Conservation (phyloP, 2,329 filamentous ascomycete genomes). For the Ilyonectria mors-panacis region DNA sequence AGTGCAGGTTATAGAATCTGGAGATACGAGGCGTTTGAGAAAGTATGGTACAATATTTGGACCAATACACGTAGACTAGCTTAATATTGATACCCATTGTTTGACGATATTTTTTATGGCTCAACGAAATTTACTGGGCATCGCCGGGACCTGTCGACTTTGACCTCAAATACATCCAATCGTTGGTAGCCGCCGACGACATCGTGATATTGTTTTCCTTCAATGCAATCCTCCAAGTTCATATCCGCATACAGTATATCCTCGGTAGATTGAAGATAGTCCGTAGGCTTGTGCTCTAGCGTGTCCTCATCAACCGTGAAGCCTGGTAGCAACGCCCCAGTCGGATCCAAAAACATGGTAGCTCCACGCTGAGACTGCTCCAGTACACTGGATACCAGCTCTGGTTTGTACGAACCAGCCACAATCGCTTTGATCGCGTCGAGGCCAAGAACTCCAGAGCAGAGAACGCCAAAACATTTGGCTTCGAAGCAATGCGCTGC, state of each 20-base stretch:
- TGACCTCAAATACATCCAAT: conserved; percentile 67
- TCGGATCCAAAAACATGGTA: conserved; percentile 67
- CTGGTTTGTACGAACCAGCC: conserved; percentile 43
- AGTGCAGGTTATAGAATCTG: no score
- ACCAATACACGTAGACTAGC: no score
- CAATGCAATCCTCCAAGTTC: conserved; percentile 64
- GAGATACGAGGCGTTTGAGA: no score
- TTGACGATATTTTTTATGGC: no score
- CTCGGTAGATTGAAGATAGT: conserved; percentile 61
- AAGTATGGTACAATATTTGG: no score
- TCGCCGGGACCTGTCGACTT: conserved; percentile 59
- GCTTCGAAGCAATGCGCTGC: conserved; percentile 72
- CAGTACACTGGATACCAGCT: conserved; percentile 50
- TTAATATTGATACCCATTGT: no score
- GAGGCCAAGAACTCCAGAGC: conserved; percentile 59
- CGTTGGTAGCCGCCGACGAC: conserved; percentile 70
- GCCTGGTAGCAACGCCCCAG: conserved; percentile 56
- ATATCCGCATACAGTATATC: conserved; percentile 67
- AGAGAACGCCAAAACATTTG: conserved; percentile 69
- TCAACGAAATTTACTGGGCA: conserved; percentile 51
- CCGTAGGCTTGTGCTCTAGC: conserved; percentile 40
- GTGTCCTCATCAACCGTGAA: conserved; percentile 53
- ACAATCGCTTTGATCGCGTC: conserved; percentile 55
- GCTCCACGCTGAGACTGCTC: conserved; percentile 58
- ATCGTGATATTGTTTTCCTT: conserved; percentile 72